Evolutionary conservation across 805 yeast genomes (phyloP).

Genomic region (Saturnispora mendoncae): DNA sequence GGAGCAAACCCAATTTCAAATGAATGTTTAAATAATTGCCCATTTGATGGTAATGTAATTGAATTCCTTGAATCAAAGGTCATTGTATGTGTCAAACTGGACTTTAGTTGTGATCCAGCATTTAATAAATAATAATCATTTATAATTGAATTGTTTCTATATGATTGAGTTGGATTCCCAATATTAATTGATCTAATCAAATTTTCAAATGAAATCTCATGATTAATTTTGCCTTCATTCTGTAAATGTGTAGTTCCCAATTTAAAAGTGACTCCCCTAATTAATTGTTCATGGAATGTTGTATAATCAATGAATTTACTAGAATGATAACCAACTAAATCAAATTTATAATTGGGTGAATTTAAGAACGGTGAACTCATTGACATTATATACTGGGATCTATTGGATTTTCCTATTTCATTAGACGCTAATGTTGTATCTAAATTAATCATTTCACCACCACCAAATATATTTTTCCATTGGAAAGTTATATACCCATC

Average conservation of each 20-base stretch:
- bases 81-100: slow-evolving; percentile 33
- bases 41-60: slow-evolving; percentile 35
- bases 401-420: slow-evolving; percentile 36
- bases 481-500: slow-evolving; percentile 82
- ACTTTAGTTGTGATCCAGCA: slow-evolving; percentile 40
- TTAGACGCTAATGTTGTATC: slow-evolving; percentile 38
- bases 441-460: slow-evolving; percentile 42
- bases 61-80: slow-evolving; percentile 39
- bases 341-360: slow-evolving; percentile 33
- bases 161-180: slow-evolving; percentile 16
- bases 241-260: slow-evolving; percentile 29
- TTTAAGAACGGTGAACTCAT: slow-evolving; percentile 39
- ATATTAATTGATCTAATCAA: slow-evolving; percentile 34
- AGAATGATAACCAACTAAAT: slow-evolving; percentile 34
- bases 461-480: slow-evolving; percentile 48
- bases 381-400: slow-evolving; percentile 40
- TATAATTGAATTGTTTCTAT: slow-evolving; percentile 25
- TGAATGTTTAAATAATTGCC: slow-evolving; percentile 29
- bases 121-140: slow-evolving; percentile 29
- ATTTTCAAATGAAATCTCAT: slow-evolving; percentile 40
- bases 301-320: slow-evolving; percentile 41
- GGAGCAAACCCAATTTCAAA: slow-evolving; percentile 22
- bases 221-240: slow-evolving; percentile 29
- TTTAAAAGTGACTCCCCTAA: slow-evolving; percentile 36
- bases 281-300: slow-evolving; percentile 34